Evolutionary conservation across 2,329 filamentous ascomycete species (phyloP).

Genomic region (Dendrostoma leiphaemia): DNA sequence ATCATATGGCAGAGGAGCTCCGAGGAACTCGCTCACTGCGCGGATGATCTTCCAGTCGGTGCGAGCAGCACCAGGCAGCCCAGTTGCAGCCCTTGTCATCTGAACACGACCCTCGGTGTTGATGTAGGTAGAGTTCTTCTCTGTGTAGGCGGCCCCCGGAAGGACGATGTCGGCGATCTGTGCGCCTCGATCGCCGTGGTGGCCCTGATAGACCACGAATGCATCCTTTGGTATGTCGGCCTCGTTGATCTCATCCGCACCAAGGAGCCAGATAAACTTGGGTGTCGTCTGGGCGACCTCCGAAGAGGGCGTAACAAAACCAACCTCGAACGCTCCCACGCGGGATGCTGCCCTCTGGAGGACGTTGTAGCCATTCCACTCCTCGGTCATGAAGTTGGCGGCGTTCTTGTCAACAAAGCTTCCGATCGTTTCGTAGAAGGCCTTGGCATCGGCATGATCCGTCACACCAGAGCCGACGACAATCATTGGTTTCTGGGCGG

Average conservation of each 20-base stretch:
- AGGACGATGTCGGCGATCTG: slow-evolving; percentile 92
- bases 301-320: slow-evolving; percentile 83
- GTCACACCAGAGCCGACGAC: slow-evolving; percentile 89
- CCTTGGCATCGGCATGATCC: slow-evolving; percentile 87
- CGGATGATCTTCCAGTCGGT: slow-evolving; percentile 99
- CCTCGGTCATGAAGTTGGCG: slow-evolving; percentile 78
- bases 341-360: slow-evolving; percentile 91
- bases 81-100: slow-evolving; percentile 86
- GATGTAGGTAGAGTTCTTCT: slow-evolving; percentile 93
- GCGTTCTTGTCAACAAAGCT: slow-evolving; percentile 92
- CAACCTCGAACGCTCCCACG: slow-evolving; percentile 91
- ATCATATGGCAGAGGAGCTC: slow-evolving; percentile 84
- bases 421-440: slow-evolving; percentile 89
- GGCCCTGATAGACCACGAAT: slow-evolving; percentile 96
- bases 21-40: slow-evolving; percentile 87
- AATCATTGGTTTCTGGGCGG: slow-evolving; percentile 93
- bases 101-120: slow-evolving; percentile 98
- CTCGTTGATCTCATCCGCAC: slow-evolving; percentile 85
- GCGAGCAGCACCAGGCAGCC: slow-evolving; percentile 82
- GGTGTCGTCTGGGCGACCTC: slow-evolving; percentile 80
- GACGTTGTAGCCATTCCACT: slow-evolving; percentile 98
- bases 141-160: slow-evolving; percentile 92
- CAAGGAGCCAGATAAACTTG: slow-evolving; percentile 96
- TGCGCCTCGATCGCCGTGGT: slow-evolving; percentile 92
- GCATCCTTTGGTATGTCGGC: slow-evolving; percentile 91